Base-by-base conservation (phyloP, 345 rosid species). In the Melaleuca quinquenervia region DNA sequence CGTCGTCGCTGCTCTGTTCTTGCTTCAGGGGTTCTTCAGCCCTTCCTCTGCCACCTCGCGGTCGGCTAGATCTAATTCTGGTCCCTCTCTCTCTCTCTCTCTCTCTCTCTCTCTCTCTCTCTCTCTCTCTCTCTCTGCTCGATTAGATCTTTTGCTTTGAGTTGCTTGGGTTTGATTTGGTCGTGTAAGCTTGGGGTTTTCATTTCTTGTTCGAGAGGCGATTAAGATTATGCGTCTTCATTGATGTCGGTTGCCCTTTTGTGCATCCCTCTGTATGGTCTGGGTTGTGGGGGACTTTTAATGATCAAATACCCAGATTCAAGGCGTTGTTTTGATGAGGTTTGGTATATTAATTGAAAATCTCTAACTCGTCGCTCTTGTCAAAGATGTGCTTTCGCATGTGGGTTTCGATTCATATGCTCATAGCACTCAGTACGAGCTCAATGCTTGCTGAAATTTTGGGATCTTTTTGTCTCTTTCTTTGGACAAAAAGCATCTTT, bases 21-120 rank as follows among this genome's bases (percentile, higher is more conserved):
- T 95, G 89, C 96, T 96, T 60, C 98, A 88, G 51, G 90, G 92
- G 32, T 93, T 91, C 83, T 91, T 94, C 90, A 89, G 89, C 83
- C 88, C 93, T 13, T 85, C 94, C 48, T 89, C 94, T 50, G 75
- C 93, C 41, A 90, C 94, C 52, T 82, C 93, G 14, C 93, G 90
- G 55, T 83, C 86, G 48, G 75, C 82, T 3, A 60, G 89, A 70
- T 92, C 94, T 84, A 64, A 22, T 52, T 29, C 49, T 22, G 32
- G 50, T 83, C 45, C 53, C 22, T 84, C n/a, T 44, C 10, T 7
- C 56, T 56, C 50, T 27, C 84, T 52, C 51, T 70, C 75, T 24
- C 56, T 56, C n/a, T n/a, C n/a, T n/a, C n/a, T n/a, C 49, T 54
- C 74, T 56, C 16, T 70, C 60, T 14, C 41, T 83, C 5, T 58